phyloP scores from a whole-genome alignment of 225 moss, liverwort and hornwort genomes.

The Bryum argenteum region DNA sequence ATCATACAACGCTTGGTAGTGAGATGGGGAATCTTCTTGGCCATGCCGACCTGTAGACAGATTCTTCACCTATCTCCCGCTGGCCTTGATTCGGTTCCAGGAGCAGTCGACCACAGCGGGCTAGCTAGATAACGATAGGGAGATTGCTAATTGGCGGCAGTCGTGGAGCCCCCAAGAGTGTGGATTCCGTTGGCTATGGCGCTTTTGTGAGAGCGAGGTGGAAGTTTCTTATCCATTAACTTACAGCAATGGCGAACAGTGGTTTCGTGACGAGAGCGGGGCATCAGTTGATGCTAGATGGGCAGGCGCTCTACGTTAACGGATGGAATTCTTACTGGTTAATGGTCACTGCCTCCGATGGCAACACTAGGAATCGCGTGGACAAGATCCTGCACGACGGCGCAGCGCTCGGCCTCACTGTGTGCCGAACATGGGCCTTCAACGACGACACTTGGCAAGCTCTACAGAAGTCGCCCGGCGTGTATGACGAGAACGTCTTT shows the following conservation, averaged over 20 bases:
- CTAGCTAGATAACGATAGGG: too few species aligned
- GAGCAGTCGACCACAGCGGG: too few species aligned
- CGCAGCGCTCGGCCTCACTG: conserved; percentile 64
- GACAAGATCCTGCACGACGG: conserved; percentile 42
- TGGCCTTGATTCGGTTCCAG: too few species aligned
- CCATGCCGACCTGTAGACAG: too few species aligned
- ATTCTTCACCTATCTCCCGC: too few species aligned
- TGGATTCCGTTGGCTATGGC: not conserved
- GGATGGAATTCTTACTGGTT: conserved; percentile 85
- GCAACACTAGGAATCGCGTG: conserved; percentile 43
- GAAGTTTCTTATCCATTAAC: not conserved
- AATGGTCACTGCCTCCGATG: conserved; percentile 65
- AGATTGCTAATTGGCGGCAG: too few species aligned
- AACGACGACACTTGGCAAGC: conserved; percentile 69
- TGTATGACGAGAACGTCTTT: conserved; percentile 62
- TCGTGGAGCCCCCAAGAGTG: too few species aligned
- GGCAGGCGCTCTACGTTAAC: conserved; percentile 57
- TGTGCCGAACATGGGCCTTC: conserved; percentile 86
- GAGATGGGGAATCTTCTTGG: too few species aligned
- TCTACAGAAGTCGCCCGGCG: conserved; percentile 60
- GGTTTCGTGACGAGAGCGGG: conserved; percentile 40
- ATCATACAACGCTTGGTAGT: too few species aligned
- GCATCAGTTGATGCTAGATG: conserved; percentile 41
- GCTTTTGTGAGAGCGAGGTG: conserved; percentile 4
- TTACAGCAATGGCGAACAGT: conserved; percentile 12